These are phyloP conservation scores for Truncatella angustata DNA, from an alignment of 2,329 filamentous ascomycete species.

Conservation along the genomic window DNA sequence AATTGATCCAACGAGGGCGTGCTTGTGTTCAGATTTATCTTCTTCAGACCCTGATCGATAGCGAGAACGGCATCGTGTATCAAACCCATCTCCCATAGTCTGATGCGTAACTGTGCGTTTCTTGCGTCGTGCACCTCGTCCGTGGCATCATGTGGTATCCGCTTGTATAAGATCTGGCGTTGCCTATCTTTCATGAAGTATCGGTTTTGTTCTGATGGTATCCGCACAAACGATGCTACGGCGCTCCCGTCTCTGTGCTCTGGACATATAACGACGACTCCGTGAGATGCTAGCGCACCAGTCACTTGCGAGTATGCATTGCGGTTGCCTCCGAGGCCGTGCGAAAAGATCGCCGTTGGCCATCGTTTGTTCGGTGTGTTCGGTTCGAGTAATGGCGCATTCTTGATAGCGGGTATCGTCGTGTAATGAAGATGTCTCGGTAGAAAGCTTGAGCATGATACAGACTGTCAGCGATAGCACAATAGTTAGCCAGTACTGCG, in stretches of 20 bases:
- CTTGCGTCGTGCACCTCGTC: constrained; percentile 65
- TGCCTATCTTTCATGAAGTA: constrained; percentile 32
- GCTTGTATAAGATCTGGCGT: constrained; percentile 44
- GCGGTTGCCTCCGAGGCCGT: constrained; percentile 76
- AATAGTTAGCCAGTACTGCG: too few relatives aligned
- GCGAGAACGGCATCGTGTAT: constrained; percentile 66
- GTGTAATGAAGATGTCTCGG: constrained; percentile 73
- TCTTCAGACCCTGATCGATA: constrained; percentile 55
- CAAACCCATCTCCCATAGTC: constrained; percentile 75
- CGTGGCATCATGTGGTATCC: constrained; percentile 60
- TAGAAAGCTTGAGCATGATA: constrained; percentile 49
- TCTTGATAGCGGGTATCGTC: constrained; percentile 69
- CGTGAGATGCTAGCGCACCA: constrained; percentile 76
- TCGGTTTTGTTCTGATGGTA: constrained; percentile 47
- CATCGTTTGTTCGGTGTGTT: constrained; percentile 54
- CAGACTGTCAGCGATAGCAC: neutral
- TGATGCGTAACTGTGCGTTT: constrained; percentile 70
- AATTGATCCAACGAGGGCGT: constrained; percentile 59
- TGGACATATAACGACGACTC: constrained; percentile 75
- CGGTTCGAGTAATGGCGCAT: constrained; percentile 61
- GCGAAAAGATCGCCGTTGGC: constrained; percentile 84
- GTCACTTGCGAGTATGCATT: constrained; percentile 85
- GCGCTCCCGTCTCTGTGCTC: constrained; percentile 83
- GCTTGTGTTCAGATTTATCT: constrained; percentile 52
- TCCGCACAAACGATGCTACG: constrained; percentile 70